phyloP scores from a whole-genome alignment of 176 grass and related monocot genomes.

The Thalia dealbata region DNA sequence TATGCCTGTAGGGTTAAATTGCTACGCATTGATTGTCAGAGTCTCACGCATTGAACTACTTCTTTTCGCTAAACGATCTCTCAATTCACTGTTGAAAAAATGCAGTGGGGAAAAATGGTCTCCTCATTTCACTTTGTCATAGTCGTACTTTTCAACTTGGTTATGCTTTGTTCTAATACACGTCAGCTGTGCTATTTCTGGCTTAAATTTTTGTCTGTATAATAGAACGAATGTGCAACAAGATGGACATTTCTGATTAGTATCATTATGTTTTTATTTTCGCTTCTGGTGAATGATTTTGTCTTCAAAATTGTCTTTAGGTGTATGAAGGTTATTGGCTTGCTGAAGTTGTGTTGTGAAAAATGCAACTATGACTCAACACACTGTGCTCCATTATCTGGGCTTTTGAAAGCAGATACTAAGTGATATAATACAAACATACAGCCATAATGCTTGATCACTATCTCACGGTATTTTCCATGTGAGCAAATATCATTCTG shows the following conservation, averaged over 20 bases:
- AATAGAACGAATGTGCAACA: background rate
- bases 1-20: background rate
- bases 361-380: conserved; percentile 37
- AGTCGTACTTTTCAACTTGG: conserved; percentile 1
- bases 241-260: background rate
- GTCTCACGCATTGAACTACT: background rate
- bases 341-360: conserved; percentile 36
- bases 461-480: background rate
- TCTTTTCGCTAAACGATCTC: background rate
- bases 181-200: background rate
- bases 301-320: conserved; percentile 16
- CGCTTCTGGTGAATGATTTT: background rate
- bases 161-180: background rate
- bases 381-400: conserved; percentile 32
- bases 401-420: conserved; percentile 21
- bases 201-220: background rate
- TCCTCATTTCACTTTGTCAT: background rate
- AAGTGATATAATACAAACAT: conserved; percentile 8
- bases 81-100: background rate
- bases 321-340: conserved; percentile 32
- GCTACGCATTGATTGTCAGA: background rate
- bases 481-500: background rate
- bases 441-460: background rate
- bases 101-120: background rate
- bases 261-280: background rate